Evolutionary conservation across 345 rosid genomes (phyloP), one percentile per base, ranked within the genome.

Genomic region (Diplotaxis tenuifolia): DNA sequence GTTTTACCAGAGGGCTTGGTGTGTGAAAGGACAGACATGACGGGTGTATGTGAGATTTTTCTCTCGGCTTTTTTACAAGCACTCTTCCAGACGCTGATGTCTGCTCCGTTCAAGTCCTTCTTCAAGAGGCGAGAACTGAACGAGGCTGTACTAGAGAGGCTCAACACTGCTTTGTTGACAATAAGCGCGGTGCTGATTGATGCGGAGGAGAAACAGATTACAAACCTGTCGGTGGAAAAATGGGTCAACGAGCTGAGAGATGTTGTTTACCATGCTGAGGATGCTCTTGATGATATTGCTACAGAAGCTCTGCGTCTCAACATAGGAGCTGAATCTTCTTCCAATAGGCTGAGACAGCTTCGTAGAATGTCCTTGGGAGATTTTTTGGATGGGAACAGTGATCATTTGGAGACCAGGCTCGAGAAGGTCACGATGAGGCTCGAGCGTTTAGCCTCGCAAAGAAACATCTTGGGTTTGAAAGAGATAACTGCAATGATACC

Each of bases 181-280:
- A 58, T 81, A 3, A 32, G 77, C 20, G 68, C 75, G 15, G 80
- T 82, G 34, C 80, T 81, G 57, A 67, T 57, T 12, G 82, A 75
- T 72, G 84, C 84, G 0, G 84, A 81, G 27, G 82, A 78, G 66
- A 81, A 81, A 55, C 84, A 81, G 49, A 65, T 71, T 2, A 62
- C 78, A 3, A 63, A 71, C 32, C 22, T 0, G 15, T n/a, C 28
- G n/a, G 76, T 81, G 29, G 72, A 81, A 52, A 71, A 71, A 42
- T 81, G 84, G 80, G 61, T 78, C 20, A 69, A 71, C 22, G 65
- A 81, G 36, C 78, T 81, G 21, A 78, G 66, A 64, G 82, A 75
- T 70, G 70, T 68, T 56, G 75, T 74, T 54, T 80, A 72, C 67
- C 75, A 80, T 52, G 80, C 77, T 42, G 83, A 80, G 20, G 83